Evolutionary conservation across 164 flowering plant genomes (phyloP).

Genomic region (Akebia trifoliata): DNA sequence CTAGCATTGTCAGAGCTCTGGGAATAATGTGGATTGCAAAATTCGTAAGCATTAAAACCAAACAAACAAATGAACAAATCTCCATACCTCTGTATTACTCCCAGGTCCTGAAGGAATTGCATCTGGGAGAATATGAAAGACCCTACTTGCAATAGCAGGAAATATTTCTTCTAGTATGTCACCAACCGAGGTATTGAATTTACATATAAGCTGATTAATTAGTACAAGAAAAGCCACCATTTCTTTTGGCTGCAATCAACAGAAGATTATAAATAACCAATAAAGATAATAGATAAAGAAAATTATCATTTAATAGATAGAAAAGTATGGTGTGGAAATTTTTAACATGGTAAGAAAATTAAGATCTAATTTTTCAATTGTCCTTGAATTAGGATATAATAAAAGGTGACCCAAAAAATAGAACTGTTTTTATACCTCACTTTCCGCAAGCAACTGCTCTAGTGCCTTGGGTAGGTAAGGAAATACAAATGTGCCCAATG

Average conservation of each 20-base stretch:
- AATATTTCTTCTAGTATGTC: constrained; percentile 81
- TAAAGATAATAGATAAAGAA: background rate
- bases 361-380: background rate
- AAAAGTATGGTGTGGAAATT: background rate
- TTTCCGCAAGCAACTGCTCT: constrained; percentile 81
- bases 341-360: background rate
- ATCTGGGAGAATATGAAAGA: constrained; percentile 68
- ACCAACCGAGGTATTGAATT: constrained; percentile 53
- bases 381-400: background rate
- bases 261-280: constrained; percentile 2
- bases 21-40: background rate
- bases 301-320: background rate
- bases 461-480: constrained; percentile 90
- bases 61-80: background rate
- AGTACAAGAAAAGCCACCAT: constrained; percentile 71
- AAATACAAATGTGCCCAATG: constrained; percentile 79
- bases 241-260: constrained; percentile 74
- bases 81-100: constrained; percentile 78
- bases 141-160: constrained; percentile 72
- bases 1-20: background rate
- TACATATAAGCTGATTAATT: constrained; percentile 91
- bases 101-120: constrained; percentile 74
- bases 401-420: background rate
- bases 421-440: constrained; percentile 51
- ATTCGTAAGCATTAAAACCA: background rate